phyloP scores from a whole-genome alignment of 257 asterid species.

The Scutellaria minor region DNA sequence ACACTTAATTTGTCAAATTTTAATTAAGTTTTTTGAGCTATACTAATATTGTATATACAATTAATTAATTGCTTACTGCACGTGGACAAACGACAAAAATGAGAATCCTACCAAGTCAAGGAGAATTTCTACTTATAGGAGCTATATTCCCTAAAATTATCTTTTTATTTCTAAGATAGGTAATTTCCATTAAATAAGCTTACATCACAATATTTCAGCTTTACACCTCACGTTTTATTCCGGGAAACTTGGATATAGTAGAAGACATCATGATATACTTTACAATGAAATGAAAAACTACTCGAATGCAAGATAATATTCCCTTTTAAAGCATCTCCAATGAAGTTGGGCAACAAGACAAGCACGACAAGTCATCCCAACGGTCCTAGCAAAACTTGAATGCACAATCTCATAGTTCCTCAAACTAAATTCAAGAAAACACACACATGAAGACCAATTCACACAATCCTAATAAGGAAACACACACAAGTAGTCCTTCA shows the following conservation, averaged over 20 bases:
- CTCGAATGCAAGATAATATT: neutral
- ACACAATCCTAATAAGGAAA: neutral
- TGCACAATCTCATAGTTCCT: neutral
- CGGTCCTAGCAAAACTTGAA: neutral
- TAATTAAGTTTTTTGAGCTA: too few relatives aligned
- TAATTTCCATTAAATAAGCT: neutral
- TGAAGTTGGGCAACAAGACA: neutral
- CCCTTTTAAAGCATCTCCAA: neutral
- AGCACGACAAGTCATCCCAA: constrained; percentile 11
- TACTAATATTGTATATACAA: too few relatives aligned
- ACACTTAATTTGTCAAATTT: too few relatives aligned
- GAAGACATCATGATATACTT: neutral
- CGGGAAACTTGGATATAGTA: neutral
- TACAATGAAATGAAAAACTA: neutral
- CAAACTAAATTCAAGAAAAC: constrained; percentile 1
- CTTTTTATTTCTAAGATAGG: neutral
- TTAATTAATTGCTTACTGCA: too few relatives aligned
- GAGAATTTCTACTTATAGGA: neutral
- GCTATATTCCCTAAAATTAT: neutral
- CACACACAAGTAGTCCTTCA: neutral
- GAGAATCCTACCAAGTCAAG: neutral
- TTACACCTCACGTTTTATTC: neutral
- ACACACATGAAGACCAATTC: neutral
- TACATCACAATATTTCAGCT: neutral
- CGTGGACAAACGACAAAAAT: too few relatives aligned